Evolutionary conservation across 225 moss, liverwort and hornwort genomes (phyloP).

Genomic region (Bryoerythrophyllum caledonicum): DNA sequence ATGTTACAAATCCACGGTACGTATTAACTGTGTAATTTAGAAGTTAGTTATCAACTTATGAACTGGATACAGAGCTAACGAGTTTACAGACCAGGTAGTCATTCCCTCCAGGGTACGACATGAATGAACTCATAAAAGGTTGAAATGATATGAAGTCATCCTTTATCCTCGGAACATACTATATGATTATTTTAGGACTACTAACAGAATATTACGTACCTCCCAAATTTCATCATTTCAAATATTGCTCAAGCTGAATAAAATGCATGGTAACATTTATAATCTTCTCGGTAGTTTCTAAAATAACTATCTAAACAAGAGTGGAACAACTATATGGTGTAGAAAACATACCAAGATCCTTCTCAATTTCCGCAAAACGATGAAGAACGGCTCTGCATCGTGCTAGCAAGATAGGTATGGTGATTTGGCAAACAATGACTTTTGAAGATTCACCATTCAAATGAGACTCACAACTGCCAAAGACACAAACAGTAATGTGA

Average conservation of each 20-base stretch:
- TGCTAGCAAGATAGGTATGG: constrained; percentile 41
- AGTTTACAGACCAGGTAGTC: neutral
- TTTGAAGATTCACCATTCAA: constrained; percentile 47
- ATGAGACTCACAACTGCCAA: constrained; percentile 49
- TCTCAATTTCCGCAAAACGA: constrained; percentile 55
- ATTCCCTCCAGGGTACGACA: constrained; percentile 8
- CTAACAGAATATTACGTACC: neutral
- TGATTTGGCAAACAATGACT: constrained; percentile 50
- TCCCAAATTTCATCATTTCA: neutral
- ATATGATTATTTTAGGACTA: neutral
- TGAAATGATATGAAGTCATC: neutral
- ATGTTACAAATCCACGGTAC: neutral
- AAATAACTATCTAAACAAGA: neutral
- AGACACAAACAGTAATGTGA: constrained; percentile 1
- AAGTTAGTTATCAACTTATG: neutral
- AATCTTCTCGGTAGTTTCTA: neutral
- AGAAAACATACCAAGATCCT: constrained; percentile 42
- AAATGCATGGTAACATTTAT: neutral
- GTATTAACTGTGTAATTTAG: neutral
- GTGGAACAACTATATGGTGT: neutral
- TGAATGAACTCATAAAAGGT: neutral
- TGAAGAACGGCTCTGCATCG: constrained; percentile 59
- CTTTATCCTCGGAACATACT: neutral
- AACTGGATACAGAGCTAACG: neutral
- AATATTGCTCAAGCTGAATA: neutral